phyloP scores from a whole-genome alignment of 1,284 basidiomycete genomes.

The Cryptococcus sp. region DNA sequence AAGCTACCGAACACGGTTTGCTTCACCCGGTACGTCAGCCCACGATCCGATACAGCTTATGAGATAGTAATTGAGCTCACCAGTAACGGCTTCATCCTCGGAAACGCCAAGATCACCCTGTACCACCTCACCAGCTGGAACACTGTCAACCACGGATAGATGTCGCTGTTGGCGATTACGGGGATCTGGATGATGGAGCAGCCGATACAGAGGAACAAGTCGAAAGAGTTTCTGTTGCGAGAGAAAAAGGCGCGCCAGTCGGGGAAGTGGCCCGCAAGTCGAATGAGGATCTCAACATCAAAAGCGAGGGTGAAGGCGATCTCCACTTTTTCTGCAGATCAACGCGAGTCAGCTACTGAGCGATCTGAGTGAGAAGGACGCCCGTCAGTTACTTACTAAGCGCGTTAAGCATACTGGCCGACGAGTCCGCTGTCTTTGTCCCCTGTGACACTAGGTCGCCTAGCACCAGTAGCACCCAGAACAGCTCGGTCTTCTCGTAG shows the following conservation, averaged over 20 bases:
- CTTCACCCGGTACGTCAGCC: slow-evolving; percentile 49
- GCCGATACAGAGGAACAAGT: slow-evolving; percentile 74
- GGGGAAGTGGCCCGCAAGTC: slow-evolving; percentile 69
- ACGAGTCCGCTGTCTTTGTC: slow-evolving; percentile 62
- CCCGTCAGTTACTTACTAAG: slow-evolving; percentile 32
- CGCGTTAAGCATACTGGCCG: slow-evolving; percentile 53
- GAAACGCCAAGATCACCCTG: slow-evolving; percentile 69
- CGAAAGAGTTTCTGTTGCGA: slow-evolving; percentile 68
- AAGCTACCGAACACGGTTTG: slow-evolving; percentile 87
- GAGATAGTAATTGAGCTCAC: slow-evolving; percentile 12
- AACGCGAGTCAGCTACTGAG: not conserved
- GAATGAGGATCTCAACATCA: slow-evolving; percentile 80
- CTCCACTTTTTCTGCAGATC: slow-evolving; percentile 62
- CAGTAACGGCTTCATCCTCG: slow-evolving; percentile 43
- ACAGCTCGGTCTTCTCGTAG: slow-evolving; percentile 54
- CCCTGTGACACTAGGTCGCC: slow-evolving; percentile 70
- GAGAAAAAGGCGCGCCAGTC: slow-evolving; percentile 77
- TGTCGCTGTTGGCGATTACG: slow-evolving; percentile 60
- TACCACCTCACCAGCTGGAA: slow-evolving; percentile 90
- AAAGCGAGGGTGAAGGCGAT: slow-evolving; percentile 78
- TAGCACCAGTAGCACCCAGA: slow-evolving; percentile 75
- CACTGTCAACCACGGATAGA: slow-evolving; percentile 88
- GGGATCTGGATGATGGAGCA: slow-evolving; percentile 86
- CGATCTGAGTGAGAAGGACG: not conserved
- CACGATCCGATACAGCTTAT: not conserved